phyloP scores from a whole-genome alignment of 2,329 filamentous ascomycete species.

The Fusarium nisikadoi region DNA sequence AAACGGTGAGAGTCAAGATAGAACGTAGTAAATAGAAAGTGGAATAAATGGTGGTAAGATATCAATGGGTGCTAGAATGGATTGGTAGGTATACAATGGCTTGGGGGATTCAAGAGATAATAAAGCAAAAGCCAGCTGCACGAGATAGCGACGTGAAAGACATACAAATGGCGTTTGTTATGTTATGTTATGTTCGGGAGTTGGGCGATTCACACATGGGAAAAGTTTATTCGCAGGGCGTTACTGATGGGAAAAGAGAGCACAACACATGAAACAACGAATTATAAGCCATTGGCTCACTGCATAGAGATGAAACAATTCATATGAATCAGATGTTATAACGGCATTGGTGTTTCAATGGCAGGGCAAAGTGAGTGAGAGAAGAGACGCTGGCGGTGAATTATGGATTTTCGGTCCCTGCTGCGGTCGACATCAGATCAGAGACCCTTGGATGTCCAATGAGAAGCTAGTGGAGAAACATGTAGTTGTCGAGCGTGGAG shows the following conservation, averaged over 20 bases:
- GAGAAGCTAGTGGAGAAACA: conserved; percentile 26
- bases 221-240: conserved; percentile 18
- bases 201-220: conserved; percentile 24
- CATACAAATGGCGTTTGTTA: conserved; percentile 24
- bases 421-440: not conserved
- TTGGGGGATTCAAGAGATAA: not conserved
- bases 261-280: conserved; percentile 2
- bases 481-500: conserved; percentile 26
- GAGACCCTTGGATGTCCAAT: conserved; percentile 31
- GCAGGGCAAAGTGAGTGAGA: not conserved
- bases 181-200: not conserved
- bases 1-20: not conserved
- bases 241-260: not conserved
- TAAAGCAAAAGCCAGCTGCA: not conserved
- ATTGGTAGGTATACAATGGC: not conserved
- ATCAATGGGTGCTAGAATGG: not conserved
- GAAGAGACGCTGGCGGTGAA: conserved; percentile 31
- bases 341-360: not conserved
- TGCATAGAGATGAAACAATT: not conserved
- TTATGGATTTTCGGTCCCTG: conserved; percentile 8
- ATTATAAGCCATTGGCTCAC: conserved; percentile 21
- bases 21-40: not conserved
- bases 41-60: not conserved
- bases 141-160: conserved; percentile 8
- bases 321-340: conserved; percentile 7